Conservation (phyloP, 805 yeast genomes). For the Lachancea waltii region DNA sequence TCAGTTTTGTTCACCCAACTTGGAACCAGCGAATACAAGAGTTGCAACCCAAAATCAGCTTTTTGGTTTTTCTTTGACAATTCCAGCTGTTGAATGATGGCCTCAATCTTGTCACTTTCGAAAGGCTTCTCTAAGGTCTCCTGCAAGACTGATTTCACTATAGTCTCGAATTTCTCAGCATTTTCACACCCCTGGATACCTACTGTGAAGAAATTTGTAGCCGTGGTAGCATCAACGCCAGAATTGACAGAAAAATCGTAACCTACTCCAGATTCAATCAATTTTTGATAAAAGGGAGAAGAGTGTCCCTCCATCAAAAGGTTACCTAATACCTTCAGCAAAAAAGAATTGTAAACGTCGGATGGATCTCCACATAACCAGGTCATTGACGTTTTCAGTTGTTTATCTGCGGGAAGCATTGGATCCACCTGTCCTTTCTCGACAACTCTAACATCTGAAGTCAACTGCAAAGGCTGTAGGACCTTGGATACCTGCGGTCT, state of each 20-base stretch:
- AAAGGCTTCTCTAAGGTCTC: slow-evolving; percentile 42
- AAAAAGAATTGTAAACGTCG: slow-evolving; percentile 62
- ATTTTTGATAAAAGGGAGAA: slow-evolving; percentile 78
- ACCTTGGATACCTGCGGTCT: slow-evolving; percentile 28
- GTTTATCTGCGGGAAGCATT: slow-evolving; percentile 56
- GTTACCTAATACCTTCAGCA: slow-evolving; percentile 62
- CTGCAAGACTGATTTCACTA: slow-evolving; percentile 42
- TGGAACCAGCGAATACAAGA: slow-evolving; percentile 69
- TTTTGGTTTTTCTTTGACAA: slow-evolving; percentile 77
- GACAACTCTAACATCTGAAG: slow-evolving; percentile 30
- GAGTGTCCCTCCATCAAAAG: slow-evolving; percentile 86
- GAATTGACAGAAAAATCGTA: slow-evolving; percentile 82
- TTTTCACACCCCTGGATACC: slow-evolving; percentile 76
- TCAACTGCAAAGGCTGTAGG: slow-evolving; percentile 41
- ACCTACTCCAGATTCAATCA: slow-evolving; percentile 80
- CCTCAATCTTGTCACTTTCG: slow-evolving; percentile 61
- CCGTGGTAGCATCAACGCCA: slow-evolving; percentile 79
- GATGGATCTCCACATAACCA: slow-evolving; percentile 80
- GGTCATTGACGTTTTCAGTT: slow-evolving; percentile 74
- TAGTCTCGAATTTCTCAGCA: slow-evolving; percentile 40
- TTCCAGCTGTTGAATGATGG: slow-evolving; percentile 83
- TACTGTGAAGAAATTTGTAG: slow-evolving; percentile 68
- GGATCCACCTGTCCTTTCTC: slow-evolving; percentile 80
- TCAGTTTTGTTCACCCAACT: slow-evolving; percentile 81
- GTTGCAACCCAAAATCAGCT: slow-evolving; percentile 80